Evolutionary conservation across 2,329 filamentous ascomycete genomes (phyloP), one percentile per base, ranked within the genome.

Genomic region (Trichoderma hamatum): DNA sequence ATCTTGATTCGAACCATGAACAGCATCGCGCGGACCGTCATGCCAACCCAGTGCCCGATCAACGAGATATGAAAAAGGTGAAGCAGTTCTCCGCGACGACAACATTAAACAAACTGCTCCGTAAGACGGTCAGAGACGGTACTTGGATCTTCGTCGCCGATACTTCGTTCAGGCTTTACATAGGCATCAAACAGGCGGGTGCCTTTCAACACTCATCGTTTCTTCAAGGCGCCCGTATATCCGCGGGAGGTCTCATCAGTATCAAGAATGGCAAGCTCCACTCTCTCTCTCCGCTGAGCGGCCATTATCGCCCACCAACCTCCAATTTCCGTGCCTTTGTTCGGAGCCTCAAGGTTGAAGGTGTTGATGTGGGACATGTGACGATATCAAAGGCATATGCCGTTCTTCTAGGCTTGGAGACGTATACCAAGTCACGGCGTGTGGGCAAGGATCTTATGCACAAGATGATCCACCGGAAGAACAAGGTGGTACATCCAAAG

Each of bases 81-180:
- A 87, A 86, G 59, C 88, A 93, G 74, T 83, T 94, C 3, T 92
- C 88, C 5, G 88, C 91, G 1, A 88, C 90, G 0, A 90, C 90
- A 0, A 85, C 97, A 3, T 87, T 95, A 77, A 93, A 96, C 78
- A 91, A 92, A 72, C 83, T 97, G 6, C 84, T 96, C 19, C 88
- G 92, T 70, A 91, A 92, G 72, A 90, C 91, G 0, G 91, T 94
- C 49, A 92, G 90, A 78, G 93, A 93, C 71, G 94, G 95, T 75
- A 96, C 92, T 5, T 97, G 94, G 94, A 96, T 97, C 72, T 97
- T 97, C 75, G 94, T 94, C 9, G 91, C 92, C 28, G 94, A 97
- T 79, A 95, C 92, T 1, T 90, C 88, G 1, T 96, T 94, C 78
- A 88, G 92, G 0, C 83, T 97, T 0, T 97, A 97, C 77, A 89